phyloP scores from a whole-genome alignment of 352 stramenopile species.

The Phytophthora chlamydospora region DNA sequence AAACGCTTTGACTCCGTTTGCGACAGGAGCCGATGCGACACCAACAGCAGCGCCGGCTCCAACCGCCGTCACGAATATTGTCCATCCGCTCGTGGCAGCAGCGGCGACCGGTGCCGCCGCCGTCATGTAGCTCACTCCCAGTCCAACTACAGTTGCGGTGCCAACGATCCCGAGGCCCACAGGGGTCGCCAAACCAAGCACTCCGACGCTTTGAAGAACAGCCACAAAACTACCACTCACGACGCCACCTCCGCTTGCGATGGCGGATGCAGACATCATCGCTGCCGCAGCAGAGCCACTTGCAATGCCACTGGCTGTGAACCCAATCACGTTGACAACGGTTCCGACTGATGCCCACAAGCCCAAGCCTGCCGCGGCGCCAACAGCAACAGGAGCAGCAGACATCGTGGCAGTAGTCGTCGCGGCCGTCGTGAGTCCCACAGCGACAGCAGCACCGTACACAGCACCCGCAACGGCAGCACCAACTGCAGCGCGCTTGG shows the following conservation, averaged over 20 bases:
- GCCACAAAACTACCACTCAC: conserved; percentile 41
- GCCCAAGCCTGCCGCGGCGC: background rate
- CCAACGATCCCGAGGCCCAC: conserved; percentile 3
- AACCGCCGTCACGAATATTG: background rate
- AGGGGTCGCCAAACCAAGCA: conserved; percentile 1
- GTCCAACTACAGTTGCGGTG: background rate
- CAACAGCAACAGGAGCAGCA: background rate
- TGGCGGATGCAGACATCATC: conserved; percentile 54
- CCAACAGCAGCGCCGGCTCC: background rate
- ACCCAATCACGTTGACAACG: conserved; percentile 33
- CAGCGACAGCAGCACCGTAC: background rate
- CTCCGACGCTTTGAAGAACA: conserved; percentile 46
- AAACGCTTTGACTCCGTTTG: background rate
- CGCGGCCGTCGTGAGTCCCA: background rate
- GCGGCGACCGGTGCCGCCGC: background rate
- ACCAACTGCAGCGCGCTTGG: background rate
- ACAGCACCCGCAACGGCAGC: background rate
- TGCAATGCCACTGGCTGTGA: conserved; percentile 40
- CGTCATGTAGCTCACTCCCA: background rate
- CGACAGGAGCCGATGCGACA: background rate
- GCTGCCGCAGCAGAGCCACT: conserved; percentile 37
- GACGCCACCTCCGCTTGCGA: conserved; percentile 46
- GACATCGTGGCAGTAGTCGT: background rate
- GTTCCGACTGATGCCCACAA: conserved; percentile 11
- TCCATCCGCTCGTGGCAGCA: background rate